phyloP scores from a whole-genome alignment of 2,329 filamentous ascomycete species.

The Aspergillus fischeri region DNA sequence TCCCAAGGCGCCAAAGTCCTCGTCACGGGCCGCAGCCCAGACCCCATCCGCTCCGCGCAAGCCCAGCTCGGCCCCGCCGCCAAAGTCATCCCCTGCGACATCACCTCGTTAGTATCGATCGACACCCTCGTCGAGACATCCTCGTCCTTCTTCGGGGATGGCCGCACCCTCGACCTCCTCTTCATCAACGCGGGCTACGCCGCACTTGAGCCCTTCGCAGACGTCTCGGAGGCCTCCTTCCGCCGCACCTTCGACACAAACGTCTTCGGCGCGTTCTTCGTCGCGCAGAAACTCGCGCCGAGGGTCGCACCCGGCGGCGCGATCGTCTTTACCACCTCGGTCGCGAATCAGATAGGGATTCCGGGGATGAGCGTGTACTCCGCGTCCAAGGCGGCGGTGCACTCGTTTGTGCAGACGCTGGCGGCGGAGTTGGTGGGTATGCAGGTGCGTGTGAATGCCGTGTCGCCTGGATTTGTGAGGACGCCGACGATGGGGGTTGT shows the following conservation, averaged over 20 bases:
- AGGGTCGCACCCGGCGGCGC: conserved; percentile 6
- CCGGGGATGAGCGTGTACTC: conserved; percentile 6
- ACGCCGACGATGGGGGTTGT: conserved; percentile 10
- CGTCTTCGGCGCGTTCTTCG: conserved; percentile 10
- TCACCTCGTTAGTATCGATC: conserved; percentile 4
- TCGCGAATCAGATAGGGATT: conserved; percentile 3
- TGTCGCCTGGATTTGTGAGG: conserved; percentile 8
- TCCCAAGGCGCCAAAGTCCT: conserved; percentile 5
- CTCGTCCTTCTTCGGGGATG: not conserved
- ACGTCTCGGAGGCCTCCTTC: conserved; percentile 6
- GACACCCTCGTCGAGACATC: not conserved
- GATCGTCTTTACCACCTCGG: conserved; percentile 10
- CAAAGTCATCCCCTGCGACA: conserved; percentile 3
- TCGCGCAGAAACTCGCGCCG: conserved; percentile 4
- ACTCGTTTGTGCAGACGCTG: conserved; percentile 6
- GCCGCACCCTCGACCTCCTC: conserved; percentile 3
- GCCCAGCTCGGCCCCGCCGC: conserved; percentile 1
- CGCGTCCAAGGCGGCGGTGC: conserved; percentile 6
- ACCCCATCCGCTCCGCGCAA: conserved; percentile 1
- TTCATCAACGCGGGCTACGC: conserved; percentile 11
- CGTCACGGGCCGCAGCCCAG: conserved; percentile 9
- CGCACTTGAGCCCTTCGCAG: conserved; percentile 4
- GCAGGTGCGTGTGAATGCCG: conserved; percentile 7
- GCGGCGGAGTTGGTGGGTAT: conserved; percentile 5
- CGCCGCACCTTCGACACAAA: conserved; percentile 7